Evolutionary conservation across 306 rosid genomes (phyloP), one percentile per base, ranked within the genome.

Genomic region (Quercus dentata): DNA sequence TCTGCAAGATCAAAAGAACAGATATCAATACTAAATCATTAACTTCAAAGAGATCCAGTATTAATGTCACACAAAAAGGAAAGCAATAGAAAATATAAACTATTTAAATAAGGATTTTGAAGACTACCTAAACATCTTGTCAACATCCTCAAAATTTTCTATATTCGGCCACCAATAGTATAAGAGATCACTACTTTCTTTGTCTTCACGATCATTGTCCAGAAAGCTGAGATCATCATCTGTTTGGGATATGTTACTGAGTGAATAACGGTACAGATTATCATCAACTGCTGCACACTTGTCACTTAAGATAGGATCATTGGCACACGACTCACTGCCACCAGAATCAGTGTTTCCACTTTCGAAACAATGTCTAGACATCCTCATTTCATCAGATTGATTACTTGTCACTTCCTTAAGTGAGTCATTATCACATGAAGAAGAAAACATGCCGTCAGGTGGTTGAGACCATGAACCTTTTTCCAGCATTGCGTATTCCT

Each of bases 101-200:
- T 5, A 54, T 15, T 38, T 38, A 9, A 55, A 17, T 54, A 56
- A 38, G 61, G 74, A 70, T 80, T 58, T 88, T 55, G 52, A 81
- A 69, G 73, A 78, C 69, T 86, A 91, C 96, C 90, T 86, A 74
- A 93, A 88, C 97, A 93, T 89, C 86, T 92, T 87, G 85, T 93
- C 94, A 76, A 93, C 91, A 58, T 93, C 97, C 82, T 91, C 97
- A 81, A 93, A 93, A 69, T 88, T 85, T 72, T 89, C 97, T 33
- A 93, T 91, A 80, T 91, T 92, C 49, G 83, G 85, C 97, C 97
- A 93, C 68, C 89, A 92, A 81, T 82, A 77, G 76, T 62, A 83
- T 6, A 80, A 59, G 38, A 83, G 83, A 78, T 83, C 87, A 25
- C 27, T 76, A 64, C 71, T 74, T 70, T 83, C 85, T 58, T 56